Evolutionary conservation across 2,329 filamentous ascomycete species (phyloP).

Genomic region (Aspergillus sp.): DNA sequence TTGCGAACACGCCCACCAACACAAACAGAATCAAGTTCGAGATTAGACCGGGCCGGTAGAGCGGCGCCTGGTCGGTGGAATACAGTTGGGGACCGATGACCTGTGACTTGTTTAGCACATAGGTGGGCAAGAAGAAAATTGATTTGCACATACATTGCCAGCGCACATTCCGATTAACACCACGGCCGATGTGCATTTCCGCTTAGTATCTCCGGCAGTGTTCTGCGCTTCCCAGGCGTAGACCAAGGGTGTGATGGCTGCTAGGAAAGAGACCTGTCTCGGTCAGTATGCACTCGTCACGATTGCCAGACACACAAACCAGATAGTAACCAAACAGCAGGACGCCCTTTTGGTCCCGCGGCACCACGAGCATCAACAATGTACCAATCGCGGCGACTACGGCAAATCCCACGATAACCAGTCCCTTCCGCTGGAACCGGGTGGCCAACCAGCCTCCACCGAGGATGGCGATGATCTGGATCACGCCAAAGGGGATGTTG

Average conservation of each 20-base stretch:
- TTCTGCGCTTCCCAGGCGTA: constrained; percentile 40
- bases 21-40: constrained; percentile 35
- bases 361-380: constrained; percentile 50
- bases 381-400: constrained; percentile 43
- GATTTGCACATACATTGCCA: constrained; percentile 26
- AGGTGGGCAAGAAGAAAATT: accelerated
- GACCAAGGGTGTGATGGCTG: constrained; percentile 35
- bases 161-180: constrained; percentile 38
- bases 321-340: constrained; percentile 54
- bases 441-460: constrained; percentile 41
- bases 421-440: constrained; percentile 42
- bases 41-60: constrained; percentile 34
- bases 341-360: constrained; percentile 48
- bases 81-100: constrained; percentile 36
- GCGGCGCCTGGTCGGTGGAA: constrained; percentile 32
- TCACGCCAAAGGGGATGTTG: constrained; percentile 41
- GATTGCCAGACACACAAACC: constrained; percentile 23
- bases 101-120: background rate
- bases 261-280: constrained; percentile 27
- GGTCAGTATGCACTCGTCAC: background rate
- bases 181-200: constrained; percentile 35
- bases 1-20: constrained; percentile 25
- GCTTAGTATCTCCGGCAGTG: constrained; percentile 37
- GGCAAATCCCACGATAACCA: constrained; percentile 42
- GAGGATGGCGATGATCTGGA: constrained; percentile 39